Conservation (phyloP, 2,329 filamentous ascomycete species). For the Microthyrium microscopicum region DNA sequence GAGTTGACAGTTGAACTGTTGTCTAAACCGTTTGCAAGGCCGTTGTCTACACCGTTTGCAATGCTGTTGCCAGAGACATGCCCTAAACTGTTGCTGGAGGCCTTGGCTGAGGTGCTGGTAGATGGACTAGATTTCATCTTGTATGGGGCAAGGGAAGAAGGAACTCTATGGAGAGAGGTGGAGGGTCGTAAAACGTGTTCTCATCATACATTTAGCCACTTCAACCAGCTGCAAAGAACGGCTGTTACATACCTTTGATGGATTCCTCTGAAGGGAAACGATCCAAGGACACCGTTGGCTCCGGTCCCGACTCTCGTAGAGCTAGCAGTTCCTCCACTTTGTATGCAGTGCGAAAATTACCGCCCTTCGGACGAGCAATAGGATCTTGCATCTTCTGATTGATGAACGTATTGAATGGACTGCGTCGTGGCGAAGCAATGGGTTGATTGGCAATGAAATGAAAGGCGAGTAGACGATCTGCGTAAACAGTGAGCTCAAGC, state of each 20-base stretch:
- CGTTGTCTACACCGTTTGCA: background rate
- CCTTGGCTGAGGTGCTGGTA: background rate
- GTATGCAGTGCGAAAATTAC: conserved; percentile 13
- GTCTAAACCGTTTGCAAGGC: too few relatives aligned
- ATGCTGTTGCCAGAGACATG: background rate
- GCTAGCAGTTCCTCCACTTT: conserved; percentile 25
- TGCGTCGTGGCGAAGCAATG: too few relatives aligned
- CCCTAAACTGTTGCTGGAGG: too few relatives aligned
- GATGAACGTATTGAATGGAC: too few relatives aligned
- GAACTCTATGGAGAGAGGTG: conserved; percentile 14
- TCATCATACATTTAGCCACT: conserved; percentile 10
- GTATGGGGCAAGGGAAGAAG: background rate
- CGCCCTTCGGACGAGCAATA: too few relatives aligned
- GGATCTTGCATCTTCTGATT: too few relatives aligned
- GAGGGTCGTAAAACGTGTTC: conserved; percentile 25
- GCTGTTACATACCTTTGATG: conserved; percentile 21
- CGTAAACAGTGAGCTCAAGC: too few relatives aligned
- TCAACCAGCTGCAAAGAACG: background rate
- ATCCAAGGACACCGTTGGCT: conserved; percentile 25
- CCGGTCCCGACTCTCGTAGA: conserved; percentile 23
- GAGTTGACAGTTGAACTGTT: too few relatives aligned
- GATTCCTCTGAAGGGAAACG: conserved; percentile 25
- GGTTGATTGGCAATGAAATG: too few relatives aligned
- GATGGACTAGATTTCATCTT: conserved; percentile 7
- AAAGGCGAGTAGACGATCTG: too few relatives aligned